Conservation (phyloP, 2,329 filamentous ascomycete species). For the Trichoderma atroviride region DNA sequence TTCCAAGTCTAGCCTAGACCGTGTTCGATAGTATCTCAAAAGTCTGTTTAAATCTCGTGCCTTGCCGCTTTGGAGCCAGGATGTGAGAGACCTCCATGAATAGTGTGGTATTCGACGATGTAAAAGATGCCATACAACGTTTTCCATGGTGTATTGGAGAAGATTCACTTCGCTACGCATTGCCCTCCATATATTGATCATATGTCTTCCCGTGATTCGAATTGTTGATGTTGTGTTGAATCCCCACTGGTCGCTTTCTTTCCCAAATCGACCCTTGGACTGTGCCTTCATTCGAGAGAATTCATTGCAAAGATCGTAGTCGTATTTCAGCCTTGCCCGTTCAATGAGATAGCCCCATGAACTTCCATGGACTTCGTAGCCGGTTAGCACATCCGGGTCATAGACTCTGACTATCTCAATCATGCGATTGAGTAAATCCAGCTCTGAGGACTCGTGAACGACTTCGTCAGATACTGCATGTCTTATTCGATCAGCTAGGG, state of each 20-base stretch:
- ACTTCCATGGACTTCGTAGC: constrained; percentile 89
- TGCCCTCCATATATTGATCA: constrained; percentile 96
- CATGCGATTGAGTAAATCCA: constrained; percentile 83
- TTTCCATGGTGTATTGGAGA: constrained; percentile 94
- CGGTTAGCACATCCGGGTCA: constrained; percentile 91
- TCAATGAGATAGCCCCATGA: constrained; percentile 98
- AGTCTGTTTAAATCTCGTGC: constrained; percentile 72
- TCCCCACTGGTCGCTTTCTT: constrained; percentile 86
- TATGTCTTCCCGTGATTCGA: constrained; percentile 87
- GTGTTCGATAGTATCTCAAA: constrained; percentile 73
- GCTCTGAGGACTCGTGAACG: constrained; percentile 74
- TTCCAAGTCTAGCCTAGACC: constrained; percentile 82
- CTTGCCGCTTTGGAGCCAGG: constrained; percentile 75
- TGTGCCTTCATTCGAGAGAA: constrained; percentile 86
- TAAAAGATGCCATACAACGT: constrained; percentile 87
- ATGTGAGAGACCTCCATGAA: constrained; percentile 73
- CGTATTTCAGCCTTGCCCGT: constrained; percentile 80
- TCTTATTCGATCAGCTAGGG: constrained; percentile 62
- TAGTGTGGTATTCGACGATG: constrained; percentile 90
- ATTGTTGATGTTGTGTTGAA: constrained; percentile 94
- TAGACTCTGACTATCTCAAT: constrained; percentile 80
- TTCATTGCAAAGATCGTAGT: constrained; percentile 88
- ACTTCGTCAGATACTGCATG: constrained; percentile 66
- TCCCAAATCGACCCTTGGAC: constrained; percentile 81
- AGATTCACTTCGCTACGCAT: constrained; percentile 93